Evolutionary conservation across 2,329 filamentous ascomycete species (phyloP), one percentile per base, ranked within the genome.

Genomic region (Hypomyces rosellus): DNA sequence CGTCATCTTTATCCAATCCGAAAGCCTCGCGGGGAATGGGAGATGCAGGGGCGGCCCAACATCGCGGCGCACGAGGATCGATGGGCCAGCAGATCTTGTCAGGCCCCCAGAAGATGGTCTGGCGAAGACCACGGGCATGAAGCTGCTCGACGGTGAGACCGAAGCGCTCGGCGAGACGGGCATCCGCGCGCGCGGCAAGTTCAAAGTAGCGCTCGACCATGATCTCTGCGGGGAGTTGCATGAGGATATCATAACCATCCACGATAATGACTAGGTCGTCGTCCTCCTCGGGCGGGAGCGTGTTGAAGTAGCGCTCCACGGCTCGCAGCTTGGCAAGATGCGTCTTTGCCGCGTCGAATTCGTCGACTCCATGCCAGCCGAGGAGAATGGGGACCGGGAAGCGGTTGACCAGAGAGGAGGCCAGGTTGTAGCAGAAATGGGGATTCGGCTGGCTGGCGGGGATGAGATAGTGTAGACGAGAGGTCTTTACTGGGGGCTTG

Each of bases 191-290:
- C n/a, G 71, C 67, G 15, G 78, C 62, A 14, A 81, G 66, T 13
- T 71, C 67, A 55, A 82, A 78, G 63, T 86, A 88, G 40, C 84
- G 75, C 55, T 76, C 68, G 22, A 88, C 74, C 55, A 87, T 67
- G 16, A 86, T 71, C 39, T 84, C 77, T 3, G 80, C 76, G 0
- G 82, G 81, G 2, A 87, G 69, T 62, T 88, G 84, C 52, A 86
- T 80, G 68, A 82, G 81, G 1, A 81, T 72, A 52, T 86, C 81
- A 61, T 80, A 76, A 1, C 78, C 81, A 61, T 87, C 83, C 5
- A 83, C 73, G 43, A 86, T 71, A 51, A 86, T 65, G 7, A 85
- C 74, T 25, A 88, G 65, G 61, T 88, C 84, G 16, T 80, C 70
- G 50, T 82, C 64, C 4, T 66, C 59, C 8, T 54, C 58, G 2